Conservation (phyloP, 306 rosid species). For the Inga oerstediana region DNA sequence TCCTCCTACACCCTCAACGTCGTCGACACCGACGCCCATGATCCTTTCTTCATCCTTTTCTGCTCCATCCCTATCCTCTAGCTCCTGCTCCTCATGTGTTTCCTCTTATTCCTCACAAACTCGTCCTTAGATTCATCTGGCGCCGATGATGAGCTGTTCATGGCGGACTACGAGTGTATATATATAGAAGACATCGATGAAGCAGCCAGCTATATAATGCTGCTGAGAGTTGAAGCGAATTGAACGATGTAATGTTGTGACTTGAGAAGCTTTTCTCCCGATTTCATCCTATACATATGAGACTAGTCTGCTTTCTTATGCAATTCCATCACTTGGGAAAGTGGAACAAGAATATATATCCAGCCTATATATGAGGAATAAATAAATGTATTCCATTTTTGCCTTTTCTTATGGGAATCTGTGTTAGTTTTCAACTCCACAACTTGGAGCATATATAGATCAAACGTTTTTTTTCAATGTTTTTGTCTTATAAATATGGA, state of each 20-base stretch:
- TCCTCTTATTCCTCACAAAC: conserved; percentile 31
- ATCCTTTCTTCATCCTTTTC: neutral
- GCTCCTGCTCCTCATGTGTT: neutral
- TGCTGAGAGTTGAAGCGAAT: neutral
- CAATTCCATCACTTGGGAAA: neutral
- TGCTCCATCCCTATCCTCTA: neutral
- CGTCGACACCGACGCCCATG: neutral
- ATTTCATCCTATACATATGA: neutral
- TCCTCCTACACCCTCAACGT: too few species aligned
- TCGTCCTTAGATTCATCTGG: neutral
- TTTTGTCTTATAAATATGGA: too few species aligned
- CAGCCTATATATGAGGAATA: neutral
- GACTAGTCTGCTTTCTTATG: neutral
- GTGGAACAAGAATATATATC: neutral
- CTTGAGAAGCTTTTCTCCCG: neutral
- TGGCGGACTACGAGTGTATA: neutral
- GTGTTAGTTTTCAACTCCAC: neutral
- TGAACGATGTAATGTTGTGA: too few species aligned
- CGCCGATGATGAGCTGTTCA: conserved; percentile 9
- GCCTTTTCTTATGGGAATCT: neutral
- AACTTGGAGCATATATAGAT: neutral
- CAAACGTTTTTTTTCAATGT: too few species aligned
- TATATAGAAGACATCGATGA: neutral
- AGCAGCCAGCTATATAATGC: neutral
- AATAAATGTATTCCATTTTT: too few species aligned